Percentiles rank a stretch among this genome's conserved stretches.
Conservation (phyloP, 1,139 yeast genomes). For the Scheffersomyces insectosa region DNA sequence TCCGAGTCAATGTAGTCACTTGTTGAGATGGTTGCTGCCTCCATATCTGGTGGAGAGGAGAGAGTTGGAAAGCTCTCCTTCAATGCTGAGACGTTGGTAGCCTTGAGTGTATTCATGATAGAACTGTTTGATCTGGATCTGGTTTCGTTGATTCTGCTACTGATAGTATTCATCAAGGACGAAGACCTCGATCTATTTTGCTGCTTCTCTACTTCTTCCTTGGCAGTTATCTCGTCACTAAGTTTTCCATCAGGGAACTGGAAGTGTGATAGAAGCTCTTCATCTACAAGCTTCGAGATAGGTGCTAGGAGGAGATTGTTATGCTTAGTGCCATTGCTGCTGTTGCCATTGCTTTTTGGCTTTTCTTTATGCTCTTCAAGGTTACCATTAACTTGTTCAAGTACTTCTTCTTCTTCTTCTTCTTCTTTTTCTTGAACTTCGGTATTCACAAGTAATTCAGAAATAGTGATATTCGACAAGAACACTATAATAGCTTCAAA, state of each 20-base stretch:
- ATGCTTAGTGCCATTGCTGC: too few species aligned
- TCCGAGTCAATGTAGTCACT: conserved; percentile 15
- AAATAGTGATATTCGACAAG: conserved; percentile 37
- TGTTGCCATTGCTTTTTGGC: conserved; percentile 1
- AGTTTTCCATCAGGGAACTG: conserved; percentile 32
- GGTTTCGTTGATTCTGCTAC: conserved; percentile 30
- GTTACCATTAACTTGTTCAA: not conserved
- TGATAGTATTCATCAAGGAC: conserved; percentile 39
- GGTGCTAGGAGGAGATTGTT: conserved; percentile 11
- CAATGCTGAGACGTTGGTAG: conserved; percentile 14
- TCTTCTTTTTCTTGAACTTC: conserved; percentile 6
- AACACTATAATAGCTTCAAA: conserved; percentile 45
- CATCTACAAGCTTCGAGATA: conserved; percentile 31
- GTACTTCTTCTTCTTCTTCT: conserved; percentile 3
- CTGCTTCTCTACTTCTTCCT: conserved; percentile 15
- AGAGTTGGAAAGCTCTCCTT: conserved; percentile 33
- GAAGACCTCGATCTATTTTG: conserved; percentile 37
- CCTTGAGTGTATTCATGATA: conserved; percentile 19
- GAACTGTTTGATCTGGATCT: conserved; percentile 39
- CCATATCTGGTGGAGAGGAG: conserved; percentile 14
- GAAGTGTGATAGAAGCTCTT: conserved; percentile 29
- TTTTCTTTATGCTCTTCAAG: conserved; percentile 5
- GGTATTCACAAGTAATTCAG: conserved; percentile 22
- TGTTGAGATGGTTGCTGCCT: conserved; percentile 10
- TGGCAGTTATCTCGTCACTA: conserved; percentile 18